Evolutionary conservation across 352 stramenopile genomes (phyloP).

Genomic region (Globisporangium spinosum): DNA sequence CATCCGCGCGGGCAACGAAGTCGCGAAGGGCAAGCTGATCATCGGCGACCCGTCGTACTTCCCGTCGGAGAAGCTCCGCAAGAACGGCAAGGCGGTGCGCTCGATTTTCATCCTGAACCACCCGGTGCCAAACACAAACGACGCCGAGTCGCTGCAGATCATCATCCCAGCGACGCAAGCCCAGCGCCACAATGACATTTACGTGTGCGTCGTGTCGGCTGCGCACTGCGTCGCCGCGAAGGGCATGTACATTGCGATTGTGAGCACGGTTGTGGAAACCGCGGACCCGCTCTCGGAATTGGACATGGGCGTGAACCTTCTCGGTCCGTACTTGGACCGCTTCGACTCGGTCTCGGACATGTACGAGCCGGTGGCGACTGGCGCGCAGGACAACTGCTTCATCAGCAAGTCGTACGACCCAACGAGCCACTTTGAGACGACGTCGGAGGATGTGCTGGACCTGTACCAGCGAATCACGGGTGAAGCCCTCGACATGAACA

Average conservation of each 20-base stretch:
- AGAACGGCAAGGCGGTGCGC: constrained; percentile 94
- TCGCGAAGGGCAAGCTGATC: constrained; percentile 96
- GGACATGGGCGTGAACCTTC: constrained; percentile 91
- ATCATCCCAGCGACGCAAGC: constrained; percentile 98
- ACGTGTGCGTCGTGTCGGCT: constrained; percentile 95
- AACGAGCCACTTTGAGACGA: constrained; percentile 97
- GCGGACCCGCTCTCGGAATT: constrained; percentile 94
- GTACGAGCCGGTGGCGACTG: constrained; percentile 92
- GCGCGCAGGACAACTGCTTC: constrained; percentile 94
- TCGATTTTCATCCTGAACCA: constrained; percentile 99
- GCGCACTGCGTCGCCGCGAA: constrained; percentile 93
- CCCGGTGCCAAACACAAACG: constrained; percentile 95
- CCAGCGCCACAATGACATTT: constrained; percentile 97
- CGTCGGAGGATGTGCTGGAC: constrained; percentile 94
- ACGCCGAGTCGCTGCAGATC: constrained; percentile 97
- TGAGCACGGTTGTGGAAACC: constrained; percentile 97
- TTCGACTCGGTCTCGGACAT: constrained; percentile 96
- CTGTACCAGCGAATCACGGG: constrained; percentile 98
- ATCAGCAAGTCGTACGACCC: constrained; percentile 94
- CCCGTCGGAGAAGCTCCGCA: constrained; percentile 87
- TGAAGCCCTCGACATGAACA: constrained; percentile 97
- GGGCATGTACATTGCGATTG: constrained; percentile 98
- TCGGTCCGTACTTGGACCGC: constrained; percentile 94
- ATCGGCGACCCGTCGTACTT: constrained; percentile 99
- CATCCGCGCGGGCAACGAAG: constrained; percentile 89